A percentile compares a stretch with the other conserved stretches of the same genome.
Evolutionary conservation across 2,329 filamentous ascomycete species (phyloP).

Genomic region (Zymoseptoria pseudotritici): DNA sequence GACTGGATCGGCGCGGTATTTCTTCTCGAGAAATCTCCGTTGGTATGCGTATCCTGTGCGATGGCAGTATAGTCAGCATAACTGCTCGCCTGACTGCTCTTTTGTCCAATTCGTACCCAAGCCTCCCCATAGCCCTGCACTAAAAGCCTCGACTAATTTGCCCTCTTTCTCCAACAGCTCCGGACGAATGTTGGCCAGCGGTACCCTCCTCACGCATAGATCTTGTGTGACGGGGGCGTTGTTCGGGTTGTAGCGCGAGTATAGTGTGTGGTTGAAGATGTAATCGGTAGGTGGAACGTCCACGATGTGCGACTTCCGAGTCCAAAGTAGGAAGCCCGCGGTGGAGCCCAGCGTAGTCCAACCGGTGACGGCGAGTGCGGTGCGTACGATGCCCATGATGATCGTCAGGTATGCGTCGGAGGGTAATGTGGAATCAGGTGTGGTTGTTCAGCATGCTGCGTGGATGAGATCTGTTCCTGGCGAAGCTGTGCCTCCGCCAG

Average conservation of each 20-base stretch:
- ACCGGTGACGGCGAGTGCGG: slow-evolving; percentile 25
- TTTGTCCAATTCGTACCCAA: slow-evolving; percentile 44
- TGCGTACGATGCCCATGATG: slow-evolving; percentile 31
- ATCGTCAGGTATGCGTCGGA: neutral
- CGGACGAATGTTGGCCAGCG: slow-evolving; percentile 56
- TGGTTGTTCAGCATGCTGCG: neutral
- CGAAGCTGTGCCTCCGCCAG: neutral
- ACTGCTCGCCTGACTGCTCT: neutral
- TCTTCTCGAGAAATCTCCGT: slow-evolving; percentile 50
- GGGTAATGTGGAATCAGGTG: neutral
- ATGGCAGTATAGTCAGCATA: neutral
- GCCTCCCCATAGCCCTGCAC: slow-evolving; percentile 59
- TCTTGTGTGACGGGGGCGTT: slow-evolving; percentile 58
- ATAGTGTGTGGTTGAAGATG: slow-evolving; percentile 52
- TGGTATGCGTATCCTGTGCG: slow-evolving; percentile 50
- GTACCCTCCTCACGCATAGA: slow-evolving; percentile 55
- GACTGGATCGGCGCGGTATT: slow-evolving; percentile 46
- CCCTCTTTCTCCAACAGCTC: slow-evolving; percentile 56
- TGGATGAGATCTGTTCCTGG: neutral
- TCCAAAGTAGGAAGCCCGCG: slow-evolving; percentile 47
- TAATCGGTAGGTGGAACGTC: slow-evolving; percentile 55
- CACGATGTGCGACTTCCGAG: slow-evolving; percentile 49
- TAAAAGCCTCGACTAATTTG: slow-evolving; percentile 57
- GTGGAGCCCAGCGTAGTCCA: slow-evolving; percentile 38
- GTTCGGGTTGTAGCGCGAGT: slow-evolving; percentile 54